Conservation (phyloP, 495 filamentous ascomycete genomes). For the Pseudevernia furfuracea region DNA sequence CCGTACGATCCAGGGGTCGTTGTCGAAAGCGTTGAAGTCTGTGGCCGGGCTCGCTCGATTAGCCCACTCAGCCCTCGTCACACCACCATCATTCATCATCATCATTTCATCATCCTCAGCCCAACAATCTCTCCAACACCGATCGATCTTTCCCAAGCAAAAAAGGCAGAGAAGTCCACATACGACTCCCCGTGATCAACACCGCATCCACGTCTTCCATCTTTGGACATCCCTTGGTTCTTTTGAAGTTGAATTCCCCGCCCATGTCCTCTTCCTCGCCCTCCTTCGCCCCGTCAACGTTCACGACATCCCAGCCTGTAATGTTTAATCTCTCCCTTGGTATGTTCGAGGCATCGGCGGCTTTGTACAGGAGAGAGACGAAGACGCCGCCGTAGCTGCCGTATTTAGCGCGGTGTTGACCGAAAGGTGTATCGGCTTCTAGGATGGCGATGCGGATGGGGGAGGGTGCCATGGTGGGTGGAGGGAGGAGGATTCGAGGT, state of each 20-base stretch:
- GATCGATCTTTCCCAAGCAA: too few species aligned
- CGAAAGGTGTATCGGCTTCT: constrained; percentile 68
- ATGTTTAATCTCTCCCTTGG: constrained; percentile 48
- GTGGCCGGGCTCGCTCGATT: not conserved
- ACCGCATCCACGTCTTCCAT: constrained; percentile 72
- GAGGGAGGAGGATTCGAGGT: not conserved
- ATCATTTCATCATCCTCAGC: too few species aligned
- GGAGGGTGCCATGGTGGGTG: constrained; percentile 17
- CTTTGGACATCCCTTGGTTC: constrained; percentile 48
- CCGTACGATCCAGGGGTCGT: constrained; percentile 65
- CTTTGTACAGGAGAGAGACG: constrained; percentile 47
- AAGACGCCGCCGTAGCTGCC: constrained; percentile 70
- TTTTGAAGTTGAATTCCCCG: constrained; percentile 10
- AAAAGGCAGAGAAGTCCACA: constrained; percentile 17
- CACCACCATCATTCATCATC: not conserved
- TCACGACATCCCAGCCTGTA: constrained; percentile 61
- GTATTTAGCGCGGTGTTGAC: constrained; percentile 51
- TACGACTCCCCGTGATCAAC: constrained; percentile 67
- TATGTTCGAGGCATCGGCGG: constrained; percentile 40
- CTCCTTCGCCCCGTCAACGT: constrained; percentile 28
- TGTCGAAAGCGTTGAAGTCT: constrained; percentile 57
- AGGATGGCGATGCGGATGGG: constrained; percentile 77
- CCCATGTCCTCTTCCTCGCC: constrained; percentile 7
- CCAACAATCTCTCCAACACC: too few species aligned
- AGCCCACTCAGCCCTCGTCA: not conserved